Conservation (phyloP, 352 stramenopile genomes). For the Phytophthora kernoviae region DNA sequence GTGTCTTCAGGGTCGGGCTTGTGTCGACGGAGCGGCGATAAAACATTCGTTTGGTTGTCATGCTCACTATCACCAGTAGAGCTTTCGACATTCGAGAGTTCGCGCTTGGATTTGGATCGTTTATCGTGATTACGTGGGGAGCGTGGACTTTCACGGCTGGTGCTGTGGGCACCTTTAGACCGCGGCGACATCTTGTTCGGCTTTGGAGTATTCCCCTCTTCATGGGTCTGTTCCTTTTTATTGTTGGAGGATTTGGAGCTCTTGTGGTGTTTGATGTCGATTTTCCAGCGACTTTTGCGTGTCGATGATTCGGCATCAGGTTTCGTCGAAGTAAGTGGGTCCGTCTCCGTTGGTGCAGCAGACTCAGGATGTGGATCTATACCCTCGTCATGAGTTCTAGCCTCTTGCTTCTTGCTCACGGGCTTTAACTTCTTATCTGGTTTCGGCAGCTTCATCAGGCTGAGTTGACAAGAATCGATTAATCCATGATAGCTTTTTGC, state of each 20-base stretch:
- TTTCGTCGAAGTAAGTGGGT: constrained; percentile 20
- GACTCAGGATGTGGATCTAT: neutral
- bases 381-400: constrained; percentile 14
- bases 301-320: constrained; percentile 20
- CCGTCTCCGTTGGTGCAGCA: constrained; percentile 9
- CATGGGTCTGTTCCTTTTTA: constrained; percentile 14
- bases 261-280: constrained; percentile 29
- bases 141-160: constrained; percentile 1
- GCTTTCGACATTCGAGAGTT: constrained; percentile 10
- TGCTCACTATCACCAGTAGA: constrained; percentile 28
- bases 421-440: constrained; percentile 23
- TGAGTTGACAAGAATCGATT: constrained; percentile 7
- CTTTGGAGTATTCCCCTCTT: constrained; percentile 16
- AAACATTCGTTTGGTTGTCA: constrained; percentile 30
- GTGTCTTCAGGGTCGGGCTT: constrained; percentile 28
- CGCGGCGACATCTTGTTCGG: constrained; percentile 8
- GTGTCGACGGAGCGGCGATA: constrained; percentile 31
- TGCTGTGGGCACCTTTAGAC: constrained; percentile 12
- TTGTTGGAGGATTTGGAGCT: constrained; percentile 19
- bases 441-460: constrained; percentile 33
- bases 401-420: constrained; percentile 22
- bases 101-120: constrained; percentile 15
- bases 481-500: neutral
- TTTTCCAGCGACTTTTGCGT: constrained; percentile 35
- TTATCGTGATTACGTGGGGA: constrained; percentile 10